phyloP scores from a whole-genome alignment of 305 asterid species.

The Fraxinus floribunda region DNA sequence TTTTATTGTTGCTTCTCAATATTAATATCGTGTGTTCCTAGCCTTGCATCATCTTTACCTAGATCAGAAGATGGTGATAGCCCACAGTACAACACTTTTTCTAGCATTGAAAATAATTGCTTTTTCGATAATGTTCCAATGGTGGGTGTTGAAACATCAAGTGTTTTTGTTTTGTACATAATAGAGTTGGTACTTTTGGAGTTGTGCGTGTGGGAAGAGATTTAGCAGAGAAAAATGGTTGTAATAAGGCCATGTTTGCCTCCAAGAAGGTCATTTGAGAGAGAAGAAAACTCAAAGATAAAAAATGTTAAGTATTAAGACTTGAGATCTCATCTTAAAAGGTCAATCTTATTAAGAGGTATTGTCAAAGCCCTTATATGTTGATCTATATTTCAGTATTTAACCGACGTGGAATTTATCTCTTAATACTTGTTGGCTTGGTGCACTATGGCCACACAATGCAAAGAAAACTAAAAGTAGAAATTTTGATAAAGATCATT shows the following conservation, averaged over 20 bases:
- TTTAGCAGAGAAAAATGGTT: slow-evolving; percentile 20
- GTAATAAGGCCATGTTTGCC: slow-evolving; percentile 34
- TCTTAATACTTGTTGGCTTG: background rate
- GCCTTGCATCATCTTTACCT: background rate
- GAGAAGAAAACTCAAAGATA: background rate
- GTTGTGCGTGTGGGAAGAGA: slow-evolving; percentile 12
- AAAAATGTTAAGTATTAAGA: no score
- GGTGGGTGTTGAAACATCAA: slow-evolving; percentile 5
- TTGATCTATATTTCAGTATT: no score
- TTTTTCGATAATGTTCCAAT: background rate
- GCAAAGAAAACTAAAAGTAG: background rate
- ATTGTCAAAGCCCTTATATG: no score
- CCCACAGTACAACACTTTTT: background rate
- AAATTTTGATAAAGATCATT: no score
- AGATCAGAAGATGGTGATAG: background rate
- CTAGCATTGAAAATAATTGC: background rate
- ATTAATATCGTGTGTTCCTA: no score
- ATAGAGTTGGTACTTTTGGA: background rate
- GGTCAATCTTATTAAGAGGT: no score
- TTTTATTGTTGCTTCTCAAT: no score
- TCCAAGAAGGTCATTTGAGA: background rate
- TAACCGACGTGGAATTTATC: no score
- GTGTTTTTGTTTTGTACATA: background rate
- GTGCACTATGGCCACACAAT: background rate
- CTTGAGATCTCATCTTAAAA: no score